phyloP scores from a whole-genome alignment of 495 filamentous ascomycete species.

The Astrocystis sublimbata region DNA sequence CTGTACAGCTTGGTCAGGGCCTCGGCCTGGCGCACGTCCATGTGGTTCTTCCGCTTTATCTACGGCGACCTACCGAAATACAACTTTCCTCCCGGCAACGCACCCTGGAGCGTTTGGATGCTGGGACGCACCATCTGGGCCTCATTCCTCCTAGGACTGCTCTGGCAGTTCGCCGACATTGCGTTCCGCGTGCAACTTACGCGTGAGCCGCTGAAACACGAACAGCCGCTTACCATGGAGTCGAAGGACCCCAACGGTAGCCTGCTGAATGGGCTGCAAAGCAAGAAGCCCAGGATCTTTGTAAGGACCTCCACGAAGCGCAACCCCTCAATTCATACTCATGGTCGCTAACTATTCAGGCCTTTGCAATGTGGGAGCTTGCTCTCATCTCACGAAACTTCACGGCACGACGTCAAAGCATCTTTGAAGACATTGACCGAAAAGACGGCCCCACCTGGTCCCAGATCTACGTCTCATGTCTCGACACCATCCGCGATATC shows the following conservation, averaged over 20 bases:
- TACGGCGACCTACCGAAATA: slow-evolving; percentile 68
- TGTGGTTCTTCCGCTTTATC: slow-evolving; percentile 69
- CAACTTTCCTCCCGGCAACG: slow-evolving; percentile 59
- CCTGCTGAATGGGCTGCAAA: slow-evolving; percentile 77
- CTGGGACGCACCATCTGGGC: slow-evolving; percentile 62
- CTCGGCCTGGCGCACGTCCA: slow-evolving; percentile 64
- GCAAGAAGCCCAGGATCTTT: slow-evolving; percentile 63
- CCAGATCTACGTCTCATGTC: slow-evolving; percentile 68
- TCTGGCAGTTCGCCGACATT: slow-evolving; percentile 74
- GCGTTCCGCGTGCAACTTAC: slow-evolving; percentile 77
- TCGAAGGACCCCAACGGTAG: slow-evolving; percentile 91
- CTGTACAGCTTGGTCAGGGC: slow-evolving; percentile 68
- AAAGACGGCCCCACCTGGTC: slow-evolving; percentile 76
- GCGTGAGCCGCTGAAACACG: slow-evolving; percentile 78
- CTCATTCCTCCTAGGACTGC: slow-evolving; percentile 63
- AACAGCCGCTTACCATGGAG: slow-evolving; percentile 77
- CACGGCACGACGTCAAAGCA: slow-evolving; percentile 69
- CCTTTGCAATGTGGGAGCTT: slow-evolving; percentile 92
- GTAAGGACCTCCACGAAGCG: background rate
- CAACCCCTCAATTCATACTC: background rate
- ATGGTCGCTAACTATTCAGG: slow-evolving; percentile 42
- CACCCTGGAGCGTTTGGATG: slow-evolving; percentile 58
- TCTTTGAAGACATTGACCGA: slow-evolving; percentile 89
- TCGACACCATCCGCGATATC: slow-evolving; percentile 66
- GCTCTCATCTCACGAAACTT: slow-evolving; percentile 73